phyloP scores from a whole-genome alignment of 805 yeast species.

The Hanseniaspora meyeri region DNA sequence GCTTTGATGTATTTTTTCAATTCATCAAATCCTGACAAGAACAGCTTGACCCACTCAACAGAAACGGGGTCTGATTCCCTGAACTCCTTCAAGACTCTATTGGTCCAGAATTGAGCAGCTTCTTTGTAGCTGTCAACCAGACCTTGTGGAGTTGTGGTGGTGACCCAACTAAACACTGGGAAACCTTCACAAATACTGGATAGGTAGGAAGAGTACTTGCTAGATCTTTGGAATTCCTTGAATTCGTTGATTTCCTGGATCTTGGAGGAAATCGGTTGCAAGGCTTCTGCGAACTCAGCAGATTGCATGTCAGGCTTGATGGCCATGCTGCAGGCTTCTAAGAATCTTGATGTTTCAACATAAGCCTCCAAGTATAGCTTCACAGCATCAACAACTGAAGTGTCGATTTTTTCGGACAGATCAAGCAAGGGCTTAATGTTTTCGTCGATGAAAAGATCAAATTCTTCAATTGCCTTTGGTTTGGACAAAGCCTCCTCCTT shows the following conservation, averaged over 20 bases:
- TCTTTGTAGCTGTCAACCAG: slow-evolving; percentile 75
- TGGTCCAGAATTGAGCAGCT: slow-evolving; percentile 87
- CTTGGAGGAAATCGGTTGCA: slow-evolving; percentile 55
- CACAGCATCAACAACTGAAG: slow-evolving; percentile 38
- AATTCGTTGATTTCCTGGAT: slow-evolving; percentile 46
- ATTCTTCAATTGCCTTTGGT: slow-evolving; percentile 39
- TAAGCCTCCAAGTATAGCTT: slow-evolving; percentile 42
- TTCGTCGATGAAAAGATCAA: slow-evolving; percentile 41
- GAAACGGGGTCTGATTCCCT: slow-evolving; percentile 59
- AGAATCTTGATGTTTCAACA: slow-evolving; percentile 43
- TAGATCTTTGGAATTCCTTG: slow-evolving; percentile 65
- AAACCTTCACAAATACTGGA: slow-evolving; percentile 81
- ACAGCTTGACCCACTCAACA: slow-evolving; percentile 69
- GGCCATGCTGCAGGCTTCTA: slow-evolving; percentile 46
- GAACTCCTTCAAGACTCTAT: slow-evolving; percentile 74
- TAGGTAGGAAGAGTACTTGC: slow-evolving; percentile 54
- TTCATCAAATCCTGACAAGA: slow-evolving; percentile 51
- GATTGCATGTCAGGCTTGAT: slow-evolving; percentile 52
- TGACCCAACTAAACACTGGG: slow-evolving; percentile 85
- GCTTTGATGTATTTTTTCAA: slow-evolving; percentile 64
- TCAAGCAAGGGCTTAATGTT: slow-evolving; percentile 48
- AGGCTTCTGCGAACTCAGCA: slow-evolving; percentile 41
- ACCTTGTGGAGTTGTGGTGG: slow-evolving; percentile 61
- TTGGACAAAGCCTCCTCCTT: slow-evolving; percentile 19
- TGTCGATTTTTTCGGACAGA: slow-evolving; percentile 32